Evolutionary conservation across 2,329 filamentous ascomycete species (phyloP).

Genomic region (Blastomyces percursus): DNA sequence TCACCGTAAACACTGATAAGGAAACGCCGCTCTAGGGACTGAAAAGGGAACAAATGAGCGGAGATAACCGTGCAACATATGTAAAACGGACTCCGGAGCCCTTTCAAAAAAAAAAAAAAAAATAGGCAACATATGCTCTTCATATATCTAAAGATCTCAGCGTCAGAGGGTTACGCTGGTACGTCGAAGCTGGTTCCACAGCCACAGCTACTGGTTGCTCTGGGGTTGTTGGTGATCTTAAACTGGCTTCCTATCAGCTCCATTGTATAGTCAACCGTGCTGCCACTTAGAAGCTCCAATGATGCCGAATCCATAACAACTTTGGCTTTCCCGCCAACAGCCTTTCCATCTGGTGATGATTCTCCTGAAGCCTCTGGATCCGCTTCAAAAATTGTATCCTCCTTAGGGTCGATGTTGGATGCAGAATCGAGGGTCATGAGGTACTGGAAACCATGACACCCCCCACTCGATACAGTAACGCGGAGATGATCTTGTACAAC

Average conservation of each 20-base stretch:
- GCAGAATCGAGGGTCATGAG: conserved; percentile 67
- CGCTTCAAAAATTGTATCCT: conserved; percentile 80
- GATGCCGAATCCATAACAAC: conserved; percentile 83
- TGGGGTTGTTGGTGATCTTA: conserved; percentile 88
- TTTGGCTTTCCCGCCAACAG: conserved; percentile 51
- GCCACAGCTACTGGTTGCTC: conserved; percentile 86
- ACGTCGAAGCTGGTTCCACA: conserved; percentile 98
- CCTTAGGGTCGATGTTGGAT: conserved; percentile 52
- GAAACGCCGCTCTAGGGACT: not conserved
- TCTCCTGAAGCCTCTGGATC: conserved; percentile 28
- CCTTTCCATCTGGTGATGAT: conserved; percentile 14
- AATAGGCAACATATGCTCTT: not conserved
- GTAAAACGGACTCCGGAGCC: not conserved
- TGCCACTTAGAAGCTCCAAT: conserved; percentile 78
- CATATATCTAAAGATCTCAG: not conserved
- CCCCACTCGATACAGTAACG: conserved; percentile 82
- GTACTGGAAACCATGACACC: conserved; percentile 97
- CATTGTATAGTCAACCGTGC: conserved; percentile 92
- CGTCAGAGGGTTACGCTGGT: conserved; percentile 2
- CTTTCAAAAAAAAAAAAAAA: no score
- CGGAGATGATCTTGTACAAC: conserved; percentile 72
- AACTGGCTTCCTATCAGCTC: conserved; percentile 93
- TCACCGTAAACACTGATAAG: not conserved
- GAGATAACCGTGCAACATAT: not conserved
- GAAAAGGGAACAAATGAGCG: not conserved